Evolutionary conservation across 129 eudicot genomes (phyloP), one percentile per base, ranked within the genome.

Genomic region (Pittosporum tobira): DNA sequence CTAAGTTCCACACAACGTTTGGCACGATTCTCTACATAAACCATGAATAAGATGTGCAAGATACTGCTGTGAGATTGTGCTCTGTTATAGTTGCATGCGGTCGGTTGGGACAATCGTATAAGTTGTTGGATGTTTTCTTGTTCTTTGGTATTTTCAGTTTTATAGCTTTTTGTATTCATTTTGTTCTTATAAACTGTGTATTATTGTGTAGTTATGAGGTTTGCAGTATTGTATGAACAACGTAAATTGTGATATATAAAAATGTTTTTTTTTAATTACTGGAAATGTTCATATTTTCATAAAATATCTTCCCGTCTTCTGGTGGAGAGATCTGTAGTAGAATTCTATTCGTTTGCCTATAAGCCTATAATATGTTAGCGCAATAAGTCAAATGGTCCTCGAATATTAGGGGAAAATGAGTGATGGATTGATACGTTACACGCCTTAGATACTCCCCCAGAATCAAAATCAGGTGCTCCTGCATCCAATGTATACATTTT

Each of bases 11-110:
- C 15, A 47, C 27, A 6, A 14, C 18, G 23, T 61, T 44, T 71
- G 71, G 66, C 48, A 44, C 42, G 51, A 51, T 62, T 67, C 55
- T 57, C 43, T 63, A 14, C 18, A 23, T 34, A 46, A 45, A 54
- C 61, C 27, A 43, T 63, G 65, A 73, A 78, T 73, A 68, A 72
- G 72, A 78, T 50, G 70, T 28, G 61, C 37, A 51, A 63, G 21
- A 69, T 61, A 52, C 56, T 57, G 59, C 11, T 48, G 59, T 37
- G 70, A 22, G 29, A 23, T 57, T 42, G 29, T 44, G 22, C 37
- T 28, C 52, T 16, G 36, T 7, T 48, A 26, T 31, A 24, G 43
- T 36, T 27, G 61, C 49, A 64, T 69, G 75, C 64, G 28, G 14
- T 53, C 26, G 22, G 42, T 48, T 56, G 43, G 37, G 51, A 59